A percentile compares a stretch with the other conserved stretches of the same genome.
These are phyloP conservation scores for Syncephalastrum sp. DNA, from an alignment of 371 early-diverging fungal species.

Conservation along the genomic window DNA sequence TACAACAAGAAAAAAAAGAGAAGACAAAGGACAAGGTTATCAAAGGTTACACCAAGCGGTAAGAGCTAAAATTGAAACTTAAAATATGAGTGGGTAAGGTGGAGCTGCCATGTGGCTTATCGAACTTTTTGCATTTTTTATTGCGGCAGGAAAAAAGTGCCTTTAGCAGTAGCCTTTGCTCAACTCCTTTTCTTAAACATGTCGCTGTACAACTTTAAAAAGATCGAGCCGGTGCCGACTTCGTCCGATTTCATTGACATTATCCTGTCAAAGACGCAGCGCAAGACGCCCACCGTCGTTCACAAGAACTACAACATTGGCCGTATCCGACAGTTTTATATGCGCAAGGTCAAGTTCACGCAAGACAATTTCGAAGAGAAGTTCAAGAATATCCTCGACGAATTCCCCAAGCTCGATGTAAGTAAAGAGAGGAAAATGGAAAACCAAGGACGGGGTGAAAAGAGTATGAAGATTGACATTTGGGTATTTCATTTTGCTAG, in stretches of 20 bases:
- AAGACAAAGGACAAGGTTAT: no score
- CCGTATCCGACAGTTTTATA: slow-evolving; percentile 99
- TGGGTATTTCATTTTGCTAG: slow-evolving; percentile 31
- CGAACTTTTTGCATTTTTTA: no score
- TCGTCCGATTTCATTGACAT: slow-evolving; percentile 97
- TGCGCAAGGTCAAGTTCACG: slow-evolving; percentile 99
- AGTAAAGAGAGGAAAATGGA: slow-evolving; percentile 12
- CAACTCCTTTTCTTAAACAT: slow-evolving; percentile 8
- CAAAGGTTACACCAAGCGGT: no score
- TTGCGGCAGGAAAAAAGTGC: no score
- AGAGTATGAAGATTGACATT: neutral
- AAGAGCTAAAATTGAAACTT: no score
- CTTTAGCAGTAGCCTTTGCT: neutral
- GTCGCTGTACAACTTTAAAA: slow-evolving; percentile 95
- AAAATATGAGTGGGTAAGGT: no score
- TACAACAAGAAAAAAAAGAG: no score
- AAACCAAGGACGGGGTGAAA: no score
- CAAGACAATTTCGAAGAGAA: slow-evolving; percentile 98
- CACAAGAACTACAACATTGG: slow-evolving; percentile 95
- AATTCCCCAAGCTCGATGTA: slow-evolving; percentile 99
- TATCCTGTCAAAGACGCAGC: slow-evolving; percentile 98
- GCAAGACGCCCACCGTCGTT: slow-evolving; percentile 99
- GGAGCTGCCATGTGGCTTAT: no score
- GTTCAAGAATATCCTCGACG: slow-evolving; percentile 89
- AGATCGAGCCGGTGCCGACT: slow-evolving; percentile 96